phyloP scores from a whole-genome alignment of 768 basidiomycete genomes.

The Dentipellis fragilis region DNA sequence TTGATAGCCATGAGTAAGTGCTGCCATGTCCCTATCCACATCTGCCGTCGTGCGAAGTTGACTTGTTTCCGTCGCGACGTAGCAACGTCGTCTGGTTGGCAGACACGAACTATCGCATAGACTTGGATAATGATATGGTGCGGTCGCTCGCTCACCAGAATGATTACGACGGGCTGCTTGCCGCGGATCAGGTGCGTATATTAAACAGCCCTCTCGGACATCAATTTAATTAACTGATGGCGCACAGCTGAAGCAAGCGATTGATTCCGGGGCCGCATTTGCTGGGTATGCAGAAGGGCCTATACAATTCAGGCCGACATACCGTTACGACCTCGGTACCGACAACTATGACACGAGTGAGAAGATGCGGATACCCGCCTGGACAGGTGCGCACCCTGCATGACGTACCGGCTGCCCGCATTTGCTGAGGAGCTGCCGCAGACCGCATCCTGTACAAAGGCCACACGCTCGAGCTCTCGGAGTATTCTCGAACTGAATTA shows the following conservation, averaged over 20 bases:
- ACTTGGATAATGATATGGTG: constrained; percentile 75
- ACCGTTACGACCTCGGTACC: constrained; percentile 78
- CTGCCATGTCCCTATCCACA: neutral
- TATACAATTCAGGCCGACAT: constrained; percentile 87
- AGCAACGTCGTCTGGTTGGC: constrained; percentile 93
- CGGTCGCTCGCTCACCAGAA: constrained; percentile 52
- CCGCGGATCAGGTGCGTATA: constrained; percentile 74
- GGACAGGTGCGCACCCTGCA: constrained; percentile 63
- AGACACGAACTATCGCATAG: constrained; percentile 92
- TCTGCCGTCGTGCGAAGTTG: neutral
- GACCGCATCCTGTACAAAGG: constrained; percentile 93
- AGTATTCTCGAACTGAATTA: constrained; percentile 80
- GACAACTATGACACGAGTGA: constrained; percentile 92
- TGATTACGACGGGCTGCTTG: constrained; percentile 65
- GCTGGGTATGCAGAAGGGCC: constrained; percentile 82
- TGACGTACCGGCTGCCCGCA: constrained; percentile 8
- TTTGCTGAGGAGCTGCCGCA: constrained; percentile 19
- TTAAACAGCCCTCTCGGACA: neutral
- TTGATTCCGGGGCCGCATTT: constrained; percentile 69
- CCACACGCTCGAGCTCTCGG: constrained; percentile 52
- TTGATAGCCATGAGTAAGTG: constrained; percentile 81
- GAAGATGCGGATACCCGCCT: constrained; percentile 92
- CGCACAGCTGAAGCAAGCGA: constrained; percentile 57
- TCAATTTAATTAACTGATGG: neutral
- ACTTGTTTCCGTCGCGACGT: neutral